Conservation (phyloP, 441 rosid species). For the Populus hybrid region DNA sequence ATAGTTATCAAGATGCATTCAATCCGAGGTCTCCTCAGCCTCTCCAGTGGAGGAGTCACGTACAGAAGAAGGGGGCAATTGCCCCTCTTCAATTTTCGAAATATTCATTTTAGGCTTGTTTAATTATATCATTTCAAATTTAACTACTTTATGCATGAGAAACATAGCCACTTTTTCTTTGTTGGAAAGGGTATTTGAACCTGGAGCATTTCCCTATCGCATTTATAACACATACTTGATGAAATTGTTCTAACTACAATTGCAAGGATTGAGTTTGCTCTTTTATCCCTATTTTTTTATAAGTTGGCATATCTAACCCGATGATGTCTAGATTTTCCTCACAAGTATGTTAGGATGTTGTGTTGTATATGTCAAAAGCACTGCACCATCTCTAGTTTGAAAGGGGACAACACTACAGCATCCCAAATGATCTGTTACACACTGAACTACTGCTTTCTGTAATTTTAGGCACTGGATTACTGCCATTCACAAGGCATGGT, state of each 20-base stretch:
- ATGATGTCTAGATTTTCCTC: background rate
- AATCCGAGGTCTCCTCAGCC: background rate
- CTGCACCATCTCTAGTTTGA: background rate
- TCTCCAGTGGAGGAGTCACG: background rate
- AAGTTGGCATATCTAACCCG: background rate
- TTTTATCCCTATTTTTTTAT: background rate
- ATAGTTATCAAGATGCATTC: background rate
- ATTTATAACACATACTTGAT: no score
- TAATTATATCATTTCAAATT: background rate
- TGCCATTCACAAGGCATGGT: slow-evolving; percentile 95
- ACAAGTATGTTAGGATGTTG: background rate
- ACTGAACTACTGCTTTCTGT: background rate
- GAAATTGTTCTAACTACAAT: background rate
- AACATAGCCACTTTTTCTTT: background rate
- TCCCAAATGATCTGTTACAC: background rate
- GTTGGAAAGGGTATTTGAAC: background rate
- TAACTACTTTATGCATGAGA: background rate
- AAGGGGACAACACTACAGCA: background rate
- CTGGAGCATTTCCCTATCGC: background rate
- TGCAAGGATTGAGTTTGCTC: background rate
- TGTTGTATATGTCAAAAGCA: background rate
- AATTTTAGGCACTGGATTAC: slow-evolving; percentile 73
- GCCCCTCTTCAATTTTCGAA: background rate
- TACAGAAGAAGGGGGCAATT: background rate
- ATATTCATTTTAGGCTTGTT: background rate